These are phyloP conservation scores for Arachnomyces sp. DNA, from an alignment of 2,329 filamentous ascomycete genomes.

Conservation along the genomic window DNA sequence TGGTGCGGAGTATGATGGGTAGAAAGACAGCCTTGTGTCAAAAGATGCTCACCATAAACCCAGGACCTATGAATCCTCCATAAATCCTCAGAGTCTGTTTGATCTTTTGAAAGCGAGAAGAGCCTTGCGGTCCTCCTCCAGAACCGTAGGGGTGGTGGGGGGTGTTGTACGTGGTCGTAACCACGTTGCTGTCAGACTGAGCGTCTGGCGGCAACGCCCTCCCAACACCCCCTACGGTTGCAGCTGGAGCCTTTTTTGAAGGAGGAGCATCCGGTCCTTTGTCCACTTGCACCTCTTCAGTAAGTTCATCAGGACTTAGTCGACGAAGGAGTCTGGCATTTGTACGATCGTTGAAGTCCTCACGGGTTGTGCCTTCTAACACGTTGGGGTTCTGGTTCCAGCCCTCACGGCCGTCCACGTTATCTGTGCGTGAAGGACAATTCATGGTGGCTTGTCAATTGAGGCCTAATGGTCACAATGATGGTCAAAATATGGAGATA, in stretches of 20 bases:
- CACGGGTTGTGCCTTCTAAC: slow-evolving; percentile 54
- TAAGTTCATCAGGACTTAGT: no score
- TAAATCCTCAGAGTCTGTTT: slow-evolving; percentile 34
- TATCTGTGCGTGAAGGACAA: slow-evolving; percentile 56
- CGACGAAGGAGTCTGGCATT: no score
- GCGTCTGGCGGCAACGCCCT: background rate
- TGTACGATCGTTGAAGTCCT: slow-evolving; percentile 54
- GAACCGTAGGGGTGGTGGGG: slow-evolving; percentile 16
- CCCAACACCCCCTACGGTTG: slow-evolving; percentile 12
- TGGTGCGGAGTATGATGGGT: no score
- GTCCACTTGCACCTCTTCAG: slow-evolving; percentile 34
- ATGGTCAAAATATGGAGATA: no score
- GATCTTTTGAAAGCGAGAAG: slow-evolving; percentile 14
- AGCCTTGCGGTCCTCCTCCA: slow-evolving; percentile 16
- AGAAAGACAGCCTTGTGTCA: slow-evolving; percentile 17
- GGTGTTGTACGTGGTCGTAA: background rate
- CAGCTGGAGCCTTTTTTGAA: slow-evolving; percentile 15
- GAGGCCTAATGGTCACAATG: no score
- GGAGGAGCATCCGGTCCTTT: slow-evolving; percentile 23
- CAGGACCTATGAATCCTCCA: slow-evolving; percentile 39
- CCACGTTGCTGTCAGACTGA: background rate
- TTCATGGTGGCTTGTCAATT: slow-evolving; percentile 53
- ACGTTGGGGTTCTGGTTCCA: slow-evolving; percentile 57
- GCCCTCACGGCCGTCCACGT: slow-evolving; percentile 43
- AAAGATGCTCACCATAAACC: slow-evolving; percentile 43